A percentile compares a stretch with the other conserved stretches of the same genome.
Evolutionary conservation across 2,329 filamentous ascomycete species (phyloP).

Genomic region (Aaosphaeria pasadenensis): DNA sequence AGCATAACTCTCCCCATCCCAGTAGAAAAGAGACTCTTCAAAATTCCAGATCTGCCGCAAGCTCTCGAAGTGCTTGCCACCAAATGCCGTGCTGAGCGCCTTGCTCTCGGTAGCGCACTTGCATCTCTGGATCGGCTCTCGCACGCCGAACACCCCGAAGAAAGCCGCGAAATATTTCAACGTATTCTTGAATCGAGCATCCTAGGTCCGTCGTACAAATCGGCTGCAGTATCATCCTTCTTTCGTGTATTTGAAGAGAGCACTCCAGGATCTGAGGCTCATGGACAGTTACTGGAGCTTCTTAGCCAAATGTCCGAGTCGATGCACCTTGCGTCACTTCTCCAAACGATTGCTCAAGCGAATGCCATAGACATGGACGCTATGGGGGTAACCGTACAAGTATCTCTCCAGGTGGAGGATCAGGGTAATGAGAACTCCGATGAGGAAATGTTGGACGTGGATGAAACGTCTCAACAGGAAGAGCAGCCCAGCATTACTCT

Average conservation of each 20-base stretch:
- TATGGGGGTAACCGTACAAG: conserved; percentile 39
- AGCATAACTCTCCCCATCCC: conserved; percentile 66
- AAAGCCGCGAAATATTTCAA: conserved; percentile 50
- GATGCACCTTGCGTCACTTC: conserved; percentile 48
- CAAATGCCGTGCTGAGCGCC: conserved; percentile 66
- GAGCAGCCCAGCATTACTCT: conserved; percentile 13
- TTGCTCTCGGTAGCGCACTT: conserved; percentile 70
- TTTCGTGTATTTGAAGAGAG: conserved; percentile 49
- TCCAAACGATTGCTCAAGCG: conserved; percentile 65
- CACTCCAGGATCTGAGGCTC: conserved; percentile 22
- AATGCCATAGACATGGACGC: conserved; percentile 70
- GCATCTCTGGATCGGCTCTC: conserved; percentile 16
- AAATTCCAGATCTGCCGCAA: conserved; percentile 58
- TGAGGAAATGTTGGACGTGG: conserved; percentile 48
- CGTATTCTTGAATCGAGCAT: conserved; percentile 59
- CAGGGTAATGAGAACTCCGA: conserved; percentile 35
- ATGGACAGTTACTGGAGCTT: conserved; percentile 29
- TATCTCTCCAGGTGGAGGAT: conserved; percentile 12
- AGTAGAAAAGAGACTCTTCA: conserved; percentile 67
- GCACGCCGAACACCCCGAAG: conserved; percentile 9
- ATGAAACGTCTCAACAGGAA: conserved; percentile 39
- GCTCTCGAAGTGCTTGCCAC: conserved; percentile 61
- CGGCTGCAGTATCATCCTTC: conserved; percentile 64
- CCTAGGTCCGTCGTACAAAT: conserved; percentile 61
- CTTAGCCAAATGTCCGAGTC: conserved; percentile 30